Percentiles rank a stretch among this genome's conserved stretches.
These are phyloP conservation scores for Phaeoacremonium minimum DNA, from an alignment of 2,329 filamentous ascomycete species.

Conservation along the genomic window DNA sequence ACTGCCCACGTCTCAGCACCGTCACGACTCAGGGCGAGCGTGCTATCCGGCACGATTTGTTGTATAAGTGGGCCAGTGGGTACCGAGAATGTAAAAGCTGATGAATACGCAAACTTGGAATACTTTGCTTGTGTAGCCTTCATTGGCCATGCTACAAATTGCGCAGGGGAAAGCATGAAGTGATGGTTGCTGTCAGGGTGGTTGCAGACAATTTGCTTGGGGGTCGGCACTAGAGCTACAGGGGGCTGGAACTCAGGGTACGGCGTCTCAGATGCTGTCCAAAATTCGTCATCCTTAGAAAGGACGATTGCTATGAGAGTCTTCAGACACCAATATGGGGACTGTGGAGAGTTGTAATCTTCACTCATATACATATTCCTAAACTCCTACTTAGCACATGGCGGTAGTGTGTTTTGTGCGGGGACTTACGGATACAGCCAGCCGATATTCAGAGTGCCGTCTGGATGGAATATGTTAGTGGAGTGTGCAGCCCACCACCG, in stretches of 20 bases:
- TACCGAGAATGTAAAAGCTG: constrained; percentile 28
- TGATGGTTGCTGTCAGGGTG: constrained; percentile 21
- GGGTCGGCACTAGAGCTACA: constrained; percentile 9
- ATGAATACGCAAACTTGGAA: constrained; percentile 33
- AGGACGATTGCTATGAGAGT: constrained; percentile 38
- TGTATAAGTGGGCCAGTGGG: constrained; percentile 21
- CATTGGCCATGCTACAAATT: constrained; percentile 24
- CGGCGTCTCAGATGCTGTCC: constrained; percentile 30
- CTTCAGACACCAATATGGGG: constrained; percentile 50
- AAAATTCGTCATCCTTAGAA: constrained; percentile 33
- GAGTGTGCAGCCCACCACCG: constrained; percentile 33
- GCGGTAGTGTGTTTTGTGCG: neutral
- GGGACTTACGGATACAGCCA: constrained; percentile 16
- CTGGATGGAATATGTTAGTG: constrained; percentile 30
- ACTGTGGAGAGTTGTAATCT: constrained; percentile 54
- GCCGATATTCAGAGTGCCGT: constrained; percentile 38
- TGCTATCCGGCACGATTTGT: constrained; percentile 14
- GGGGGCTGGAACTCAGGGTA: constrained; percentile 20
- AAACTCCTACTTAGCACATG: neutral
- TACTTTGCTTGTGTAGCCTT: constrained; percentile 31
- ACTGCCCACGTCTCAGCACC: constrained; percentile 2
- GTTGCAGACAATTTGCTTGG: constrained; percentile 36
- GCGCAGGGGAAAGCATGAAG: constrained; percentile 29
- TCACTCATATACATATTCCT: constrained; percentile 50
- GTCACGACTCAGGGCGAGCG: constrained; percentile 2